phyloP scores from a whole-genome alignment of 2,329 filamentous ascomycete species.

The Colletotrichum sp. region DNA sequence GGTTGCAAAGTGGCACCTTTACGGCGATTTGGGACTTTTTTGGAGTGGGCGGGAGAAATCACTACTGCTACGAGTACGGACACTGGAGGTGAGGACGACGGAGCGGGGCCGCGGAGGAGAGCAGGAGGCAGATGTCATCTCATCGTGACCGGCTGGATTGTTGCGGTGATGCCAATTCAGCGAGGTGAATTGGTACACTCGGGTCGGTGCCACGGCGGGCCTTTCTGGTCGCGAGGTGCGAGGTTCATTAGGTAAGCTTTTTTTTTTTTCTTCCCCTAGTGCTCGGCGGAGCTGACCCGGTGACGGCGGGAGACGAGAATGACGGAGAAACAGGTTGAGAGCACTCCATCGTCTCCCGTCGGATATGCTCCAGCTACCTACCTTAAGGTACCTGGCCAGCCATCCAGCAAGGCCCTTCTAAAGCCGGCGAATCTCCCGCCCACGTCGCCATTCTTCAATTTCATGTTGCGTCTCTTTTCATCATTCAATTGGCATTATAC shows the following conservation, averaged over 20 bases:
- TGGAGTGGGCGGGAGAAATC: background rate
- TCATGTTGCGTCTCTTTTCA: background rate
- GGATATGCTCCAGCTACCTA: background rate
- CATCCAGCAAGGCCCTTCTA: background rate
- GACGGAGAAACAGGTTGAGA: constrained; percentile 4
- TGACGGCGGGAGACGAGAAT: background rate
- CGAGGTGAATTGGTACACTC: background rate
- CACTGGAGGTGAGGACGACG: background rate
- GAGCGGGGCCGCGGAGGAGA: background rate
- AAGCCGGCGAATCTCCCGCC: background rate
- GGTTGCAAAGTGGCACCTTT: background rate
- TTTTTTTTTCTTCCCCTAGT: background rate
- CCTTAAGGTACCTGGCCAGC: background rate
- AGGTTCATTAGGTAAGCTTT: constrained; percentile 3
- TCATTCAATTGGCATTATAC: background rate
- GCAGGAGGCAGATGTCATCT: background rate
- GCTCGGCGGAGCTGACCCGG: background rate
- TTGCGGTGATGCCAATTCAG: background rate
- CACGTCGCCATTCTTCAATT: background rate
- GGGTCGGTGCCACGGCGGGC: background rate
- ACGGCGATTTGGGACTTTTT: background rate
- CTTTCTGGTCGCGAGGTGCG: background rate
- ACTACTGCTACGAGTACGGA: background rate
- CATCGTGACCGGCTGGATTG: background rate
- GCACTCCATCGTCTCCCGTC: background rate